Evolutionary conservation across 768 basidiomycete genomes (phyloP).

Genomic region (Leucosporidium yakuticum): DNA sequence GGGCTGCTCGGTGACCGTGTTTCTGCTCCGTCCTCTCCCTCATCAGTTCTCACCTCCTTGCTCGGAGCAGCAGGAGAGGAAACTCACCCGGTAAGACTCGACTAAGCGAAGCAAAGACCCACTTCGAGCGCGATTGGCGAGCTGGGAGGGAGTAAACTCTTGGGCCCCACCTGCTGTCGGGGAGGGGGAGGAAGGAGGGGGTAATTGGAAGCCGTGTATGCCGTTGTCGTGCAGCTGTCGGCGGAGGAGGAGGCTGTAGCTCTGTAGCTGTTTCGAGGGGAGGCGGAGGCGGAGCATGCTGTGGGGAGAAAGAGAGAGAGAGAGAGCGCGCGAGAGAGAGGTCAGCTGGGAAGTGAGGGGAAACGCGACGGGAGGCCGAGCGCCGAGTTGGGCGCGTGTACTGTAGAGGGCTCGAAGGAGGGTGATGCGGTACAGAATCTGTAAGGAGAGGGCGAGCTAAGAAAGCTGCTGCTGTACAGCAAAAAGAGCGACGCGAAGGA

Average conservation of each 20-base stretch:
- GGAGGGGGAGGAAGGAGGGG: conserved; percentile 9
- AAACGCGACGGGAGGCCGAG: no score
- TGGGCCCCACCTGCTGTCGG: neutral
- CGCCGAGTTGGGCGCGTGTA: no score
- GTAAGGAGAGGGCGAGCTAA: no score
- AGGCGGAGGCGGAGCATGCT: no score
- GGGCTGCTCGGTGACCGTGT: conserved; percentile 76
- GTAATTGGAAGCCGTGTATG: conserved; percentile 16
- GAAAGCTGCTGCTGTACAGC: no score
- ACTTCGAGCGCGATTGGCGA: conserved; percentile 63
- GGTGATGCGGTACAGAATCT: no score
- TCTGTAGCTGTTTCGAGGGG: no score
- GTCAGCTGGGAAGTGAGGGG: no score
- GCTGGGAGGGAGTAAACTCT: conserved; percentile 52
- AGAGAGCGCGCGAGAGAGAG: no score
- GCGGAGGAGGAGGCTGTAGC: neutral
- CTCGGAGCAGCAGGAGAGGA: conserved; percentile 18
- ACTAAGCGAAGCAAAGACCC: conserved; percentile 79
- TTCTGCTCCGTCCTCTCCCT: neutral
- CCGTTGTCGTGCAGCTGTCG: conserved; percentile 9
- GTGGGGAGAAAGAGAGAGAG: no score
- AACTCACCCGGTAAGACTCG: conserved; percentile 56
- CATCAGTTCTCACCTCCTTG: conserved; percentile 38
- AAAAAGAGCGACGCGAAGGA: no score
- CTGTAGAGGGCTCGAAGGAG: no score